phyloP scores from a whole-genome alignment of 352 stramenopile genomes.

The Phytopythium vexans region DNA sequence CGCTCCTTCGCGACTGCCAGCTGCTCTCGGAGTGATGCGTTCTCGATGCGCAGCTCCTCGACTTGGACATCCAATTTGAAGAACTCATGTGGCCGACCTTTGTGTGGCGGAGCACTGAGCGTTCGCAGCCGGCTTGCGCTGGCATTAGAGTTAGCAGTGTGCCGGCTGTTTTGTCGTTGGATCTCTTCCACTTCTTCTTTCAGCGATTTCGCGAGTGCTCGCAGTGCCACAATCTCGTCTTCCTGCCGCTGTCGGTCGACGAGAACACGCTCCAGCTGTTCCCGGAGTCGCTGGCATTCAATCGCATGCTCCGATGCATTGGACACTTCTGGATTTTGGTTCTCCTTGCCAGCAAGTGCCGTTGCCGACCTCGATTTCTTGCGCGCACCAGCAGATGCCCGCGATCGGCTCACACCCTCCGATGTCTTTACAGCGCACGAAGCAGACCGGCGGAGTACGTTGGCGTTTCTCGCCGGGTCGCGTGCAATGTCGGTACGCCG shows the following conservation, averaged over 20 bases:
- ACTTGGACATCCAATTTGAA: constrained; percentile 48
- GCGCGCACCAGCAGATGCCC: too few species aligned
- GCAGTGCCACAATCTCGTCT: constrained; percentile 57
- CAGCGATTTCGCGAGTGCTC: constrained; percentile 46
- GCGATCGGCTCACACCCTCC: too few species aligned
- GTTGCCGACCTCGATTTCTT: not conserved
- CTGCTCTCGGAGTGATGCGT: constrained; percentile 19
- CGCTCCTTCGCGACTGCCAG: constrained; percentile 8
- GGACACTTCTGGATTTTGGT: constrained; percentile 6
- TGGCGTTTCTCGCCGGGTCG: too few species aligned
- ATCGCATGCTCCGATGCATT: constrained; percentile 9
- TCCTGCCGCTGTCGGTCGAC: constrained; percentile 44
- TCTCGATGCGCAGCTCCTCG: constrained; percentile 41
- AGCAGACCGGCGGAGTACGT: too few species aligned
- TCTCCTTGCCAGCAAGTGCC: constrained; percentile 3
- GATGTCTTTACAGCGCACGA: too few species aligned
- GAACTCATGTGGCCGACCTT: constrained; percentile 25
- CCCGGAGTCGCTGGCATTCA: constrained; percentile 42
- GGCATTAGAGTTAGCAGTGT: too few species aligned
- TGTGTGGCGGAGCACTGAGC: too few species aligned
- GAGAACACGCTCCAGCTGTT: constrained; percentile 42
- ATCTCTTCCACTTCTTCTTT: constrained; percentile 54
- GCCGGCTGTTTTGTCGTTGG: constrained; percentile 5
- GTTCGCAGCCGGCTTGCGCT: too few species aligned
- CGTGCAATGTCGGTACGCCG: too few species aligned